Conservation (phyloP, 495 filamentous ascomycete genomes). For the Aspergillus affinis region DNA sequence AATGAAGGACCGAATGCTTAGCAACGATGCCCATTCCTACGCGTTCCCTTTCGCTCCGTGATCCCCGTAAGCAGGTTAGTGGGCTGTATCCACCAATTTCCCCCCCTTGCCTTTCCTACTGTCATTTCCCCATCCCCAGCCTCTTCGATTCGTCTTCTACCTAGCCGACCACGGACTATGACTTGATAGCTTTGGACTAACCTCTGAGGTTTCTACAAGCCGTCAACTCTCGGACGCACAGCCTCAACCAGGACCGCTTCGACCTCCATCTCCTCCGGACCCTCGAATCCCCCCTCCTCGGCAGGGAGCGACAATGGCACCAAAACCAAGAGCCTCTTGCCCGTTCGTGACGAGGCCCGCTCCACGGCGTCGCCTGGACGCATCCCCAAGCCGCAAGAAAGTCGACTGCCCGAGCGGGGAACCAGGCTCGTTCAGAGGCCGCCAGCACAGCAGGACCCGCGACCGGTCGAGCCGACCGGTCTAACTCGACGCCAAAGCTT, state of each 20-base stretch:
- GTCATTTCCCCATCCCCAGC: slow-evolving; percentile 6
- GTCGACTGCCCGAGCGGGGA: slow-evolving; percentile 9
- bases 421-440: slow-evolving; percentile 8
- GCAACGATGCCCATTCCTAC: slow-evolving; percentile 44
- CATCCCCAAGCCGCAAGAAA: slow-evolving; percentile 9
- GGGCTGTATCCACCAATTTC: background rate
- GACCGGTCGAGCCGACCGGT: slow-evolving; percentile 9
- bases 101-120: background rate
- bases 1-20: slow-evolving; percentile 1
- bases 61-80: slow-evolving; percentile 41
- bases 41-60: slow-evolving; percentile 37
- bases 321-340: slow-evolving; percentile 16
- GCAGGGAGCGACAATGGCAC: slow-evolving; percentile 14
- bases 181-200: background rate
- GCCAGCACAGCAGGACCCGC: slow-evolving; percentile 12
- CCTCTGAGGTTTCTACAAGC: slow-evolving; percentile 14
- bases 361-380: background rate
- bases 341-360: slow-evolving; percentile 15
- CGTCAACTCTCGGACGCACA: slow-evolving; percentile 31
- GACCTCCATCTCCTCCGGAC: slow-evolving; percentile 1
- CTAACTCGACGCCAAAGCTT: slow-evolving; percentile 36
- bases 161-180: background rate
- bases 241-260: slow-evolving; percentile 19
- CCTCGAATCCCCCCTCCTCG: slow-evolving; percentile 4
- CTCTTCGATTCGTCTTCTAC: background rate